phyloP scores from a whole-genome alignment of 176 grass and related monocot genomes.

The Chloris gayana region DNA sequence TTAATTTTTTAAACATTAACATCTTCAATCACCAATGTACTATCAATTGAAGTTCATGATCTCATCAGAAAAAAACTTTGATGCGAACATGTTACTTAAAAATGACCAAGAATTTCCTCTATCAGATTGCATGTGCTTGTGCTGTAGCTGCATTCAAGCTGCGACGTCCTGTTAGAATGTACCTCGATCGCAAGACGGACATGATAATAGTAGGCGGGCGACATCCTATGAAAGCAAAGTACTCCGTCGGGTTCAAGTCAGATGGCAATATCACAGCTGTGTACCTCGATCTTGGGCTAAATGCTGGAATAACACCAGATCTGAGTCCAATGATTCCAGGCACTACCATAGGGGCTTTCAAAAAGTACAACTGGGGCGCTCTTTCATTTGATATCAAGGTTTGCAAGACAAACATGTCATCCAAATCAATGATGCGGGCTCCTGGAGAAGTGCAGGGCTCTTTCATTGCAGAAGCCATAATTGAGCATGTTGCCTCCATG shows the following conservation, averaged over 20 bases:
- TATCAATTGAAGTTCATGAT: not conserved
- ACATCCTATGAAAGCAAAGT: slow-evolving; percentile 71
- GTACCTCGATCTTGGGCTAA: slow-evolving; percentile 64
- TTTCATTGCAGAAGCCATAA: slow-evolving; percentile 87
- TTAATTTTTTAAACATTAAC: not conserved
- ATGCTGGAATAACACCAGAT: slow-evolving; percentile 63
- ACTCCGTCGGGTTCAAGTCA: slow-evolving; percentile 82
- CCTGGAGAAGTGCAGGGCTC: slow-evolving; percentile 90
- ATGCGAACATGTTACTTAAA: not conserved
- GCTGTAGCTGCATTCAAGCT: slow-evolving; percentile 71
- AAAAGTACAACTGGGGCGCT: slow-evolving; percentile 85
- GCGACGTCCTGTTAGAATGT: slow-evolving; percentile 68
- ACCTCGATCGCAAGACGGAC: slow-evolving; percentile 76
- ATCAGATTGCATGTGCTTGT: slow-evolving; percentile 59
- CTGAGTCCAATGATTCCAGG: not conserved
- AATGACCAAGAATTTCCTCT: slow-evolving; percentile 6
- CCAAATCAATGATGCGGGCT: slow-evolving; percentile 68
- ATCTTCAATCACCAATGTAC: not conserved
- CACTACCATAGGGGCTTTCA: slow-evolving; percentile 47
- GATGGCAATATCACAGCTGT: slow-evolving; percentile 71
- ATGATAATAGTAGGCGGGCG: slow-evolving; percentile 79
- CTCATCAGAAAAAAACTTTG: not conserved
- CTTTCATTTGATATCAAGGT: slow-evolving; percentile 66
- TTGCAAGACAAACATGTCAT: slow-evolving; percentile 79
- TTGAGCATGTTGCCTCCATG: slow-evolving; percentile 70